phyloP scores from a whole-genome alignment of 148 eudicot species.

The Rhododendron molle region DNA sequence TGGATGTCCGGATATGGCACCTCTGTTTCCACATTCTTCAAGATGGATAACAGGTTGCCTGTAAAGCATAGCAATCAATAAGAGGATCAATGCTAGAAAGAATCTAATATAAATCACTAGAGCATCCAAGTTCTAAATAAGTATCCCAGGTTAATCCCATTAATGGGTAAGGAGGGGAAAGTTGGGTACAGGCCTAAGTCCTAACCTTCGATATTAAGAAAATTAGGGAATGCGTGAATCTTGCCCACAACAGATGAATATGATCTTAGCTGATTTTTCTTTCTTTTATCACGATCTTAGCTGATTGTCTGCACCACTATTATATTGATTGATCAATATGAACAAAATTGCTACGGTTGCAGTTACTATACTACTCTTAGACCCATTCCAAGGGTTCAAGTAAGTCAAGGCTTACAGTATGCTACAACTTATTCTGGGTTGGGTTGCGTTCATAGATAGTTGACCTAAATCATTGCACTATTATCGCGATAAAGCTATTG shows the following conservation, averaged over 20 bases:
- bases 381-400: neutral
- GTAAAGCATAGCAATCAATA: slow-evolving; percentile 14
- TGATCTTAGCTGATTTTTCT: neutral
- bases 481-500: neutral
- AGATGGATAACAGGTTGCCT: slow-evolving; percentile 51
- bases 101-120: neutral
- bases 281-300: too few relatives aligned
- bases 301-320: neutral
- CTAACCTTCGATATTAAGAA: neutral
- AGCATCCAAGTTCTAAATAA: neutral
- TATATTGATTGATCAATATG: neutral
- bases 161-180: neutral
- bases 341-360: neutral
- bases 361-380: neutral
- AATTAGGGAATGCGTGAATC: neutral
- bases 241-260: neutral
- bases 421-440: neutral
- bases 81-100: neutral
- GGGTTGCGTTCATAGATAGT: neutral
- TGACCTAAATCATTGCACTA: neutral
- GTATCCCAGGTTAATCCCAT: neutral
- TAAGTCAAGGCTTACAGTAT: neutral
- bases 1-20: slow-evolving; percentile 54
- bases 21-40: slow-evolving; percentile 55
- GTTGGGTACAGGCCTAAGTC: neutral